Base-by-base conservation (phyloP, 352 stramenopile genomes). In the Globisporangium barbulae region DNA sequence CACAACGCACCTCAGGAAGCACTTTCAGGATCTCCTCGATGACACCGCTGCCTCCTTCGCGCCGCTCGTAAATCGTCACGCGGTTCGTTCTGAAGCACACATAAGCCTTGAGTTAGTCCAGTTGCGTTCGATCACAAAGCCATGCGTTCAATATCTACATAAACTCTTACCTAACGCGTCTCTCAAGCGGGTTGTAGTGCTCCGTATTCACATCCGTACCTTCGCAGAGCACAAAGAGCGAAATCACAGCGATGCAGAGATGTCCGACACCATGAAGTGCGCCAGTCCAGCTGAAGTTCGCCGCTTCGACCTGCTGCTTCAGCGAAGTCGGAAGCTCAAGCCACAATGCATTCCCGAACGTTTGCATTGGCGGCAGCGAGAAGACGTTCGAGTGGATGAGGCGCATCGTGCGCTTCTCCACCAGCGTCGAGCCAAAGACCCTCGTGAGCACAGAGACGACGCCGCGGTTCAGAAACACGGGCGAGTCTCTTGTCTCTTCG, bases 301-400 rank as follows among this genome's bases (percentile, higher is more conserved):
- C 65, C 0, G 28, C 56, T 59, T 91, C 76, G 0, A 94, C 74
- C 19, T 74, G 28, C 0, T 72, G 60, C 35, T 71, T 70, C 13
- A 96, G 45, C 37, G 54, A 31, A 35, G 70, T 57, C 8, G 93
- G 90, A 5, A 98, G 72, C 71, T 99, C 96, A 15, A 99, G 72
- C 97, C 97, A 99, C 13, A 98, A 65, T 9, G 88, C 97, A 67
- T 97, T 85, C 7, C 94, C 98, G 49, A 97, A 96, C 57, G 88
- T 95, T 75, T 99, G 90, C 85, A 99, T 97, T 0, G 84, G 88
- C 15, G 97, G 97, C n/a, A 99, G 75, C 0, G 85, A 90, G 61
- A 99, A 98, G 63, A 98, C 92, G 53, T 88, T 93, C 31, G 82
- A 76, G 54, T 89, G 84, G 55, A 99, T 66, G 42, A 83, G 63